These are phyloP conservation scores for Passiflora organensis DNA, from an alignment of 345 rosid species.

Conservation along the genomic window DNA sequence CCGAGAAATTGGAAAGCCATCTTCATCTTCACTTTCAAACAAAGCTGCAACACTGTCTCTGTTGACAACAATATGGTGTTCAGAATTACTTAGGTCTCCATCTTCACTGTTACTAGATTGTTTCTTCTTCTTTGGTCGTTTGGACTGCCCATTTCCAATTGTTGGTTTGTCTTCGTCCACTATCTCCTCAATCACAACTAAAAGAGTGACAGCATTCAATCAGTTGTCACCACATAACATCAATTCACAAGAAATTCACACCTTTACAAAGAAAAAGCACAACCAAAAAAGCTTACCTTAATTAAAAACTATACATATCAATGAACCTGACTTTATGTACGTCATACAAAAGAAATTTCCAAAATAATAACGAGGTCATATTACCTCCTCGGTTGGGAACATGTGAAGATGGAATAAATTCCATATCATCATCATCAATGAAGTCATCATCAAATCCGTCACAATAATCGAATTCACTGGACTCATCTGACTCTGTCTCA, in stretches of 20 bases:
- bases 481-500: slow-evolving; percentile 50
- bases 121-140: slow-evolving; percentile 40
- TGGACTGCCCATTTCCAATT: slow-evolving; percentile 34
- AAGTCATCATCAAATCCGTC: slow-evolving; percentile 51
- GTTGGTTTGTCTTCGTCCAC: slow-evolving; percentile 60
- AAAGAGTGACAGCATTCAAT: slow-evolving; percentile 1
- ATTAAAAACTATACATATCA: no score
- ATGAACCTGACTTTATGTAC: no score
- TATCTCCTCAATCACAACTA: slow-evolving; percentile 91
- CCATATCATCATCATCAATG: slow-evolving; percentile 35
- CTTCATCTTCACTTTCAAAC: slow-evolving; percentile 90
- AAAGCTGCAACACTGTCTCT: slow-evolving; percentile 23
- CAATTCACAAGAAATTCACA: no score
- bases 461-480: slow-evolving; percentile 59
- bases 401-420: slow-evolving; percentile 28
- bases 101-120: slow-evolving; percentile 26
- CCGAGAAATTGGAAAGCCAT: slow-evolving; percentile 68
- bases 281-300: no score
- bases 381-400: slow-evolving; percentile 79
- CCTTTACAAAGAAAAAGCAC: no score
- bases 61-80: slow-evolving; percentile 38
- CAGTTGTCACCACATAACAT: background rate
- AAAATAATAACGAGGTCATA: no score
- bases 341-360: no score
- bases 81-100: slow-evolving; percentile 24